These are phyloP conservation scores for Liquidambar formosana DNA, from an alignment of 164 flowering plant species.

Conservation along the genomic window DNA sequence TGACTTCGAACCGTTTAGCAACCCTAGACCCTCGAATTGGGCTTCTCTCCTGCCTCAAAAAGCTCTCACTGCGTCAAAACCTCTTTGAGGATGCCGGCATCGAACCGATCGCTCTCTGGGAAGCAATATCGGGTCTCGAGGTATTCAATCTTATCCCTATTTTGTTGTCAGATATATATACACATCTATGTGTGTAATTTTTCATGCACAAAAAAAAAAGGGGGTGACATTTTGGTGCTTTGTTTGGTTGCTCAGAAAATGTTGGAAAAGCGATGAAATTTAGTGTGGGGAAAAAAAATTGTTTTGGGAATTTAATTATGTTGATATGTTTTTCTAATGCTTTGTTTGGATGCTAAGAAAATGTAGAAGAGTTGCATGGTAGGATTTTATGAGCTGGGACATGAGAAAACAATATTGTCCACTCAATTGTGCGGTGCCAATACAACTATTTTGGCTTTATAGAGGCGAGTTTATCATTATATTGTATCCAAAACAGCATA, in stretches of 20 bases:
- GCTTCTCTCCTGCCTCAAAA: slow-evolving; percentile 67
- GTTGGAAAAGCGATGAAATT: not conserved
- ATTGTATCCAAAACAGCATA: no score
- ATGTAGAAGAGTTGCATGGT: no score
- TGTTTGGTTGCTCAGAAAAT: not conserved
- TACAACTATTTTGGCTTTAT: no score
- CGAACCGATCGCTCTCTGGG: slow-evolving; percentile 63
- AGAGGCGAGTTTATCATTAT: no score
- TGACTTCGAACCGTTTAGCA: slow-evolving; percentile 79
- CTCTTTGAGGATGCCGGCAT: slow-evolving; percentile 68
- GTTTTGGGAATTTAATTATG: not conserved
- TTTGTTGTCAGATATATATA: not conserved
- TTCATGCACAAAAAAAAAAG: no score
- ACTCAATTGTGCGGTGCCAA: no score
- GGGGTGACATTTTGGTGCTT: not conserved
- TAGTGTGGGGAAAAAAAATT: not conserved
- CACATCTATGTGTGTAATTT: no score
- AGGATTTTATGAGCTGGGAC: no score
- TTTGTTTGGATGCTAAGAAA: not conserved
- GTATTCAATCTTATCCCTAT: slow-evolving; percentile 29
- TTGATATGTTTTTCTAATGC: not conserved
- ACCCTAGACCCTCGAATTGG: slow-evolving; percentile 71
- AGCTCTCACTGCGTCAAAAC: slow-evolving; percentile 87
- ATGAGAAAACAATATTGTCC: no score
- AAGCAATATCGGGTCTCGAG: slow-evolving; percentile 60